Percentiles rank a stretch among this genome's conserved stretches.
Evolutionary conservation across 2,329 filamentous ascomycete genomes (phyloP).

Genomic region (Leptographium procerum): DNA sequence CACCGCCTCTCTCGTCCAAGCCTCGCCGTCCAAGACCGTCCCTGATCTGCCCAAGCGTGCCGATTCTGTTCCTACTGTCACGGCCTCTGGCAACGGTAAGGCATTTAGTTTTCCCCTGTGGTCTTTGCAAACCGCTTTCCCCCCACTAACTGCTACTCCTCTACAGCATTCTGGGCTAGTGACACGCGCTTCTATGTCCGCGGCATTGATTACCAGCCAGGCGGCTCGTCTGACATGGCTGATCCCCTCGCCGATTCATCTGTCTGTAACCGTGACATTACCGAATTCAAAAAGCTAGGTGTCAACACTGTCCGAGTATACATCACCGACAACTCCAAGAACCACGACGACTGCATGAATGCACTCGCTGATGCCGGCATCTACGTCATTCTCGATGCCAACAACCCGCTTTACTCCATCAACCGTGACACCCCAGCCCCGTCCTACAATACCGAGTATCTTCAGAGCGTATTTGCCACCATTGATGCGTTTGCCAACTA

Average conservation of each 20-base stretch:
- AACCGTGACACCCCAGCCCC: slow-evolving; percentile 60
- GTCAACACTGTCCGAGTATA: slow-evolving; percentile 90
- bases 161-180: slow-evolving; percentile 42
- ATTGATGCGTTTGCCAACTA: slow-evolving; percentile 76
- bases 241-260: slow-evolving; percentile 66
- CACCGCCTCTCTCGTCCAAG: slow-evolving; percentile 28
- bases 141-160: neutral
- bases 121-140: neutral
- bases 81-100: slow-evolving; percentile 46
- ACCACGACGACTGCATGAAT: slow-evolving; percentile 80
- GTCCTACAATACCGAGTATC: slow-evolving; percentile 81
- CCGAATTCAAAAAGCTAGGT: slow-evolving; percentile 71
- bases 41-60: slow-evolving; percentile 40
- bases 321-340: slow-evolving; percentile 73
- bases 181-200: slow-evolving; percentile 46
- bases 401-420: slow-evolving; percentile 80
- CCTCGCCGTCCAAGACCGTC: slow-evolving; percentile 38
- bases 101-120: neutral
- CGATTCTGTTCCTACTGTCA: slow-evolving; percentile 33
- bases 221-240: slow-evolving; percentile 39
- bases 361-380: slow-evolving; percentile 72
- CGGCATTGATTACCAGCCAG: slow-evolving; percentile 53
- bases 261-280: slow-evolving; percentile 68
- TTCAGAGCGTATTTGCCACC: slow-evolving; percentile 77
- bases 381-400: slow-evolving; percentile 85